Conservation (phyloP, 2,329 filamentous ascomycete species). For the Mycogone perniciosa region DNA sequence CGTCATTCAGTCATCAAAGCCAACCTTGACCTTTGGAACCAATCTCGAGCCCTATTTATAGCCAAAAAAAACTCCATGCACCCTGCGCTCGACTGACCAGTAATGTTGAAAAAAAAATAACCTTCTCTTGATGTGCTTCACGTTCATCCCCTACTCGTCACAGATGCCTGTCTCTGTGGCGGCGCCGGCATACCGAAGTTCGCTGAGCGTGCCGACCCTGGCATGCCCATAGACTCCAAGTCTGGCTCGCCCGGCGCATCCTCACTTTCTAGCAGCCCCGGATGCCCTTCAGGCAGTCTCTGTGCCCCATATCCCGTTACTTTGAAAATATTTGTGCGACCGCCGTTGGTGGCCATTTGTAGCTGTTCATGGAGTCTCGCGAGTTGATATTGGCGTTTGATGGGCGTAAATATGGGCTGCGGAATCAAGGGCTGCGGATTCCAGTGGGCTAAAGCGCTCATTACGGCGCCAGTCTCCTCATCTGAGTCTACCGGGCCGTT, state of each 20-base stretch:
- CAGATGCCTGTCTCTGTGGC: slow-evolving; percentile 40
- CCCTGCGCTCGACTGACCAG: neutral
- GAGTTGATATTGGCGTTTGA: slow-evolving; percentile 57
- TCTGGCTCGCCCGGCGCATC: slow-evolving; percentile 56
- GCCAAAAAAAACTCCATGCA: neutral
- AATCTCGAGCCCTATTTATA: neutral
- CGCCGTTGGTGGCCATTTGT: slow-evolving; percentile 59
- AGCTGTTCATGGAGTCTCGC: slow-evolving; percentile 59
- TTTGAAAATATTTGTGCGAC: slow-evolving; percentile 59
- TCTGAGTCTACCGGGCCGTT: slow-evolving; percentile 84
- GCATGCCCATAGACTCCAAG: slow-evolving; percentile 32
- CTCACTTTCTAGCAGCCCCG: slow-evolving; percentile 40
- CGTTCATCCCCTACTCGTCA: slow-evolving; percentile 40
- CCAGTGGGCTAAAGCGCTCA: slow-evolving; percentile 71
- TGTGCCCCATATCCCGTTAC: slow-evolving; percentile 52
- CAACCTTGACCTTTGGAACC: neutral
- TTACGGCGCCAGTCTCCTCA: slow-evolving; percentile 85
- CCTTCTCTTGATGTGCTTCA: neutral
- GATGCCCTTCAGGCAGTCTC: slow-evolving; percentile 45
- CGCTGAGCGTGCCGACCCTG: slow-evolving; percentile 35
- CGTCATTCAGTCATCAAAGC: slow-evolving; percentile 1
- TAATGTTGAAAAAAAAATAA: neutral
- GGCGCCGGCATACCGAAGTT: slow-evolving; percentile 39
- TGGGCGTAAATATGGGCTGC: slow-evolving; percentile 55
- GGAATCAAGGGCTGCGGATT: slow-evolving; percentile 72